Conservation (phyloP, 2,329 filamentous ascomycete genomes). For the Epichloe brachyelytri region DNA sequence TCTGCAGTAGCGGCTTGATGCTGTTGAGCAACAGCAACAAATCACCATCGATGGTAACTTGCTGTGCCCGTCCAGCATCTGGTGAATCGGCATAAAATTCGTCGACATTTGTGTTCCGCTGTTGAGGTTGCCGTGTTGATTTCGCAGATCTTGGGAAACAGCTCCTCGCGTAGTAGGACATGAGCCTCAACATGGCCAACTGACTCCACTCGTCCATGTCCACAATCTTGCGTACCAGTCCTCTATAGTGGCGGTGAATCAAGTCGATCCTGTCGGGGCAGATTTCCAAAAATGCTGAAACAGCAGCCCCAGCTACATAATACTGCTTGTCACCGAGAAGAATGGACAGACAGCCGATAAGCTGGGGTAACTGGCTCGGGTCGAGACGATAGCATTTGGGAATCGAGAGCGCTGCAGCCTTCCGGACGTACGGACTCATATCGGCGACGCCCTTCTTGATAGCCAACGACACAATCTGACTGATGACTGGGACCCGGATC, state of each 20-base stretch:
- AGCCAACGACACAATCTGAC: conserved; percentile 88
- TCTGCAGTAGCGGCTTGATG: conserved; percentile 76
- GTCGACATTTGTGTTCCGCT: conserved; percentile 33
- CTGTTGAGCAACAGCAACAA: conserved; percentile 67
- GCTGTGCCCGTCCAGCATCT: conserved; percentile 31
- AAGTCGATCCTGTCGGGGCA: conserved; percentile 81
- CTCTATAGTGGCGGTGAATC: conserved; percentile 80
- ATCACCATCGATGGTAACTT: conserved; percentile 60
- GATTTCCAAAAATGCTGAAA: conserved; percentile 76
- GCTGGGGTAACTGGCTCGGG: conserved; percentile 68
- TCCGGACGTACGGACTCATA: conserved; percentile 88
- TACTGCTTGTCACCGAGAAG: conserved; percentile 87
- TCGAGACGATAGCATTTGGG: conserved; percentile 93
- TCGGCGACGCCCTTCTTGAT: conserved; percentile 90
- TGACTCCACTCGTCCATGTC: conserved; percentile 99
- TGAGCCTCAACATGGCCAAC: conserved; percentile 65
- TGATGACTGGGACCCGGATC: conserved; percentile 94
- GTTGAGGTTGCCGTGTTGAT: conserved; percentile 32
- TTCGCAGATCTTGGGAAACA: conserved; percentile 69
- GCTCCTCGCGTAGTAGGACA: conserved; percentile 72
- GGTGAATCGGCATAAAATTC: conserved; percentile 69
- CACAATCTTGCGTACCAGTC: conserved; percentile 76
- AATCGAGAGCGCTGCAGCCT: conserved; percentile 83
- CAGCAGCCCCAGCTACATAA: conserved; percentile 89
- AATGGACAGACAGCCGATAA: conserved; percentile 67